These are phyloP conservation scores for Straminergon stramineum DNA, from an alignment of 225 moss, liverwort and hornwort genomes.

Conservation along the genomic window DNA sequence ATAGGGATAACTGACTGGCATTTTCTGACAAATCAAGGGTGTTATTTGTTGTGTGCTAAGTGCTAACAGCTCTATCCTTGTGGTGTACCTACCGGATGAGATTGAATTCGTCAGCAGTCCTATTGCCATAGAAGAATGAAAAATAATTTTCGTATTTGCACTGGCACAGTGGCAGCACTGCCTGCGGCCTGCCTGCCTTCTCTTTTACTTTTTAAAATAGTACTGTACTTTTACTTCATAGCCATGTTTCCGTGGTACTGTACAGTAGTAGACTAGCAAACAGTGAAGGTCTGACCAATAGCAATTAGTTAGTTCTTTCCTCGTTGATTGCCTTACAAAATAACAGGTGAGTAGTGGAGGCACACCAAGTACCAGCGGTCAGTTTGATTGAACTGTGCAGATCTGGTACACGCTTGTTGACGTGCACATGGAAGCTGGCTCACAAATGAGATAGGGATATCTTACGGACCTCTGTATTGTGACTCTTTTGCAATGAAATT, in stretches of 20 bases:
- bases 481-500: too few relatives aligned
- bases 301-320: neutral
- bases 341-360: neutral
- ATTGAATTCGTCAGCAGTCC: neutral
- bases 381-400: neutral
- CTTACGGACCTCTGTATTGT: neutral
- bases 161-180: neutral
- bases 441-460: neutral
- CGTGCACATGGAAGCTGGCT: neutral
- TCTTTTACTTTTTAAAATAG: neutral
- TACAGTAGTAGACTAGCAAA: neutral
- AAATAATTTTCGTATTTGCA: neutral
- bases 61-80: neutral
- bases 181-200: neutral
- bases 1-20: neutral
- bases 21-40: conserved; percentile 2
- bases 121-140: neutral
- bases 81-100: neutral
- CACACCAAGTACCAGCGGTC: neutral
- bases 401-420: neutral
- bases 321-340: neutral
- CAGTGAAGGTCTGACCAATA: neutral
- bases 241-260: neutral
- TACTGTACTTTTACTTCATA: neutral
- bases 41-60: neutral